Conservation (phyloP, 768 basidiomycete species). For the Russula griseocarnosa region DNA sequence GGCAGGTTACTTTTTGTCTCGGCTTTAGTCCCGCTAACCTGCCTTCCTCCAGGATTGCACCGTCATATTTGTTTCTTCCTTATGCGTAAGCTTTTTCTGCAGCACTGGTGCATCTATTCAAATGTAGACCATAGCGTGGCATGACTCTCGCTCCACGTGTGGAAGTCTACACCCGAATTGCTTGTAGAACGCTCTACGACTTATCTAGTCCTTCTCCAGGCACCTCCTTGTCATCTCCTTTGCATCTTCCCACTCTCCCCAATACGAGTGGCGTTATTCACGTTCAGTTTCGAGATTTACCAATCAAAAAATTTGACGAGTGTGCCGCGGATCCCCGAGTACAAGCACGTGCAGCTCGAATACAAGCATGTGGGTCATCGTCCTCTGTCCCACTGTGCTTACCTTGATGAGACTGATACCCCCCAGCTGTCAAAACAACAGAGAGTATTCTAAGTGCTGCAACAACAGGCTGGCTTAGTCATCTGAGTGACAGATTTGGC, state of each 20-base stretch:
- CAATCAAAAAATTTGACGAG: slow-evolving; percentile 15
- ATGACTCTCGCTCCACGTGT: slow-evolving; percentile 29
- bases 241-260: neutral
- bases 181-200: slow-evolving; percentile 25
- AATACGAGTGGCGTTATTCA: neutral
- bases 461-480: slow-evolving; percentile 29
- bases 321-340: slow-evolving; percentile 27
- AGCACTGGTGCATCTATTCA: neutral
- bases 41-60: slow-evolving; percentile 22
- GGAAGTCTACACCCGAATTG: slow-evolving; percentile 29
- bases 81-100: slow-evolving; percentile 21
- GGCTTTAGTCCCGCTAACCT: neutral
- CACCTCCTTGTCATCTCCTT: neutral
- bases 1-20: neutral
- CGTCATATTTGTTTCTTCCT: slow-evolving; percentile 25
- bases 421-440: slow-evolving; percentile 28
- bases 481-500: slow-evolving; percentile 26
- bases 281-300: slow-evolving; percentile 13
- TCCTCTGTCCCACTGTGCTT: neutral
- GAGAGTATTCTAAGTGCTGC: slow-evolving; percentile 29
- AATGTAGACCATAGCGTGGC: slow-evolving; percentile 15
- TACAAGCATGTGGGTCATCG: slow-evolving; percentile 26
- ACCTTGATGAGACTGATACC: neutral
- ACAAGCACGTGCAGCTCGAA: slow-evolving; percentile 29
- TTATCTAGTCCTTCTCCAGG: neutral